phyloP scores from a whole-genome alignment of 2,329 filamentous ascomycete genomes.

The Botrytis deweyae region DNA sequence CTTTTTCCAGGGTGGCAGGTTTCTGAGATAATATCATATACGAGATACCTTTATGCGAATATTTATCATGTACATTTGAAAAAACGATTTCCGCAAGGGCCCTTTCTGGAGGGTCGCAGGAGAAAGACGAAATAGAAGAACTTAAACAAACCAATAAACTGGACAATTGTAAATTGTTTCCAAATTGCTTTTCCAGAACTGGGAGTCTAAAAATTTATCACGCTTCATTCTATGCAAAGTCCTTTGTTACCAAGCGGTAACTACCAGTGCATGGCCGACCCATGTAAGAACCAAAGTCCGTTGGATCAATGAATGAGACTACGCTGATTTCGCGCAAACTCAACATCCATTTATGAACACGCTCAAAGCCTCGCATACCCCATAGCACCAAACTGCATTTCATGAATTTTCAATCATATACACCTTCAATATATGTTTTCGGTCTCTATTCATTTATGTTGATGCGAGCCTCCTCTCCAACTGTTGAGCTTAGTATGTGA shows the following conservation, averaged over 20 bases:
- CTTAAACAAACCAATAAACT: not conserved
- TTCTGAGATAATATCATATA: not conserved
- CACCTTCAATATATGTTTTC: not conserved
- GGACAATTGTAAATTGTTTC: not conserved
- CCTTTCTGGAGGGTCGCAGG: not conserved
- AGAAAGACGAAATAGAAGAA: not conserved
- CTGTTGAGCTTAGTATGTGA: not conserved
- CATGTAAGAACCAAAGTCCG: not conserved
- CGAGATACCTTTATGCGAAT: not conserved
- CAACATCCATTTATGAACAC: not conserved
- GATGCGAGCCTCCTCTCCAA: not conserved
- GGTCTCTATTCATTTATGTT: not conserved
- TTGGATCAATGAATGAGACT: not conserved
- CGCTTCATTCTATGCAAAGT: not conserved
- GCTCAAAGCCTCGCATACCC: not conserved
- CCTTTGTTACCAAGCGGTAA: not conserved
- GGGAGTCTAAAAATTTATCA: not conserved
- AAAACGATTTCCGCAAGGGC: not conserved
- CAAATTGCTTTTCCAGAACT: not conserved
- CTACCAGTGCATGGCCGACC: not conserved
- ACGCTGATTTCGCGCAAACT: not conserved
- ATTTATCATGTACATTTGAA: not conserved
- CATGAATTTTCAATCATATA: not conserved
- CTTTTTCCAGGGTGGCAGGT: not conserved
- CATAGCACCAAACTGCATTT: not conserved